Conservation (phyloP, 176 grass and related monocot species). For the Poa pratensis region DNA sequence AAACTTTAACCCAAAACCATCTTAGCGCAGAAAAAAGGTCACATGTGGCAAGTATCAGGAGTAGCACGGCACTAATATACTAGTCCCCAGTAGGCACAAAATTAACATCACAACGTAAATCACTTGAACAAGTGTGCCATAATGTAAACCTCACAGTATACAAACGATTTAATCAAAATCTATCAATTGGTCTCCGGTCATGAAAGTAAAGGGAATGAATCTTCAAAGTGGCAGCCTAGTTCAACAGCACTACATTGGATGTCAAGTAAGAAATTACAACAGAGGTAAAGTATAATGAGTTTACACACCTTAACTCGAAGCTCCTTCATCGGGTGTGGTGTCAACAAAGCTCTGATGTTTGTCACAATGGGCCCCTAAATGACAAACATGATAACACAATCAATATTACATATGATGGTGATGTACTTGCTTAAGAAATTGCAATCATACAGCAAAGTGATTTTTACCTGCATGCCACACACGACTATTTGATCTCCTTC, state of each 20-base stretch:
- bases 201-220: not conserved
- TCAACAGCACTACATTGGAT: slow-evolving; percentile 12
- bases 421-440: not conserved
- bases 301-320: slow-evolving; percentile 83
- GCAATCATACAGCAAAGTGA: not conserved
- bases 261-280: slow-evolving; percentile 2
- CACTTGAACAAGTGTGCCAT: not conserved
- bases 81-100: not conserved
- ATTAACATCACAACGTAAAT: slow-evolving; percentile 3
- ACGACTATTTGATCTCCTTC: slow-evolving; percentile 97
- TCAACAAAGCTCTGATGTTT: slow-evolving; percentile 83
- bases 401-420: slow-evolving; percentile 26
- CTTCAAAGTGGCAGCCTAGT: not conserved
- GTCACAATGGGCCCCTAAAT: slow-evolving; percentile 83
- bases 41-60: not conserved
- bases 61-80: not conserved
- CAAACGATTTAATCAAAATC: not conserved
- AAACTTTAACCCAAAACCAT: not conserved
- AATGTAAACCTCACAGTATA: slow-evolving; percentile 16
- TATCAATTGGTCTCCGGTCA: not conserved
- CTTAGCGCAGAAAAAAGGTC: not conserved
- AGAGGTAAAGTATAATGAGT: slow-evolving; percentile 35
- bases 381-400: slow-evolving; percentile 18
- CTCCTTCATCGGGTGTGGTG: slow-evolving; percentile 93
- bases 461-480: slow-evolving; percentile 88